Base-by-base conservation (phyloP, 371 early-diverging fungal genomes). In the Mucor velutinosus region DNA sequence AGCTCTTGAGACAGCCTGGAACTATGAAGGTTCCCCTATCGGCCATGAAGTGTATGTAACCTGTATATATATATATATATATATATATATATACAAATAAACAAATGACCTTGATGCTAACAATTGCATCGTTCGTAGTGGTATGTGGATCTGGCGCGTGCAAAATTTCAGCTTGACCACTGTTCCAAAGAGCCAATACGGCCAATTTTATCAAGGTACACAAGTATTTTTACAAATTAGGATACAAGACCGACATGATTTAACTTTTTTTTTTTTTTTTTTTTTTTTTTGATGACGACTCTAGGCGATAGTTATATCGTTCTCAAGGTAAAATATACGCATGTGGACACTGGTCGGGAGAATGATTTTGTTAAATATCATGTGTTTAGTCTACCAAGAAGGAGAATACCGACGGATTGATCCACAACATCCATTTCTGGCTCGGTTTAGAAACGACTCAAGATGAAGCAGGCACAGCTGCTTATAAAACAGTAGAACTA, bases 401-500 rank as follows among this genome's bases (percentile, higher is more conserved):
- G 73, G 83, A 87, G 57, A 75, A 81, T 55, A 76, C 83, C 7
- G 89, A 91, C 51, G 86, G 73, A 6, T 79, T 89, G 21, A 72
- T 85, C 23, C 92, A 94, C 64, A 86, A 95, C 69, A 84, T 93
- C 69, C 93, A 93, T 80, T 95, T 94, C 67, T 95, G 94, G 94
- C 87, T 95, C 25, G 95, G 95, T 32, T 71, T 83, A 30, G 86
- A 91, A 59, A 93, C 93, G 10, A 78, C 76, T 19, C 84, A 86
- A 69, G 94, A 93, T 73, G 94, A 93, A 73, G 92, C 93, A 51
- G 95, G 95, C 33, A 93, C 93, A 17, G 95, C 94, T 12, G 95
- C 95, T 5, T 95, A 94, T 86, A 95, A 95, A 76, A 92, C 95
- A 0, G 94, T 95, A 11, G 93, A 95, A 76, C 76, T 95, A 11